Conservation (phyloP, 1,284 basidiomycete species). For the Puccinia polysora region DNA sequence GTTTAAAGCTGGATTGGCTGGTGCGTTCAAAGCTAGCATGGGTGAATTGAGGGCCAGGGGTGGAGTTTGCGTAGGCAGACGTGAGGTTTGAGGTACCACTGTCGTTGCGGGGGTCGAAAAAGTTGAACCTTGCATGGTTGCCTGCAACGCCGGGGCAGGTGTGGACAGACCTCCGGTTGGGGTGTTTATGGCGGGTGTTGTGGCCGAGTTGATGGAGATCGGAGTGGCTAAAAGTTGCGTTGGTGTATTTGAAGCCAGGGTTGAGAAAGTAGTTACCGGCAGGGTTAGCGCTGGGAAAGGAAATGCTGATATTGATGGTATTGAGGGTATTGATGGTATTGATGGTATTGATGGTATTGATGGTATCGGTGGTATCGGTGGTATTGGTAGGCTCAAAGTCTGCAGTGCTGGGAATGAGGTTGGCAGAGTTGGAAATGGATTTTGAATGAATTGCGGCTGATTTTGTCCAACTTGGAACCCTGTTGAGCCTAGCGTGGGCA, state of each 20-base stretch:
- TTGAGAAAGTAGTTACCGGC: background rate
- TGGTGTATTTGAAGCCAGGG: no score
- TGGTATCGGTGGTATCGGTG: background rate
- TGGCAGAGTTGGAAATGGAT: background rate
- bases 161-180: no score
- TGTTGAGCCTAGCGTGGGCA: background rate
- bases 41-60: background rate
- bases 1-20: background rate
- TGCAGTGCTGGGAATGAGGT: conserved; percentile 1
- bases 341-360: background rate
- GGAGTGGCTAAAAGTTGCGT: no score
- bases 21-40: background rate
- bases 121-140: no score
- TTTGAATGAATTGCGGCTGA: background rate
- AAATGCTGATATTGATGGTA: background rate
- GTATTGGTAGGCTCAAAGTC: conserved; percentile 4
- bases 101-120: no score
- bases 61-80: conserved; percentile 1
- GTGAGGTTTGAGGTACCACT: no score
- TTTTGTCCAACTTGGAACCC: conserved; percentile 14
- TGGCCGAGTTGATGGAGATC: no score
- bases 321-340: background rate
- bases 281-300: background rate
- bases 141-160: no score
- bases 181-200: no score